Conservation (phyloP, 164 flowering plant genomes). For the Piper longum region DNA sequence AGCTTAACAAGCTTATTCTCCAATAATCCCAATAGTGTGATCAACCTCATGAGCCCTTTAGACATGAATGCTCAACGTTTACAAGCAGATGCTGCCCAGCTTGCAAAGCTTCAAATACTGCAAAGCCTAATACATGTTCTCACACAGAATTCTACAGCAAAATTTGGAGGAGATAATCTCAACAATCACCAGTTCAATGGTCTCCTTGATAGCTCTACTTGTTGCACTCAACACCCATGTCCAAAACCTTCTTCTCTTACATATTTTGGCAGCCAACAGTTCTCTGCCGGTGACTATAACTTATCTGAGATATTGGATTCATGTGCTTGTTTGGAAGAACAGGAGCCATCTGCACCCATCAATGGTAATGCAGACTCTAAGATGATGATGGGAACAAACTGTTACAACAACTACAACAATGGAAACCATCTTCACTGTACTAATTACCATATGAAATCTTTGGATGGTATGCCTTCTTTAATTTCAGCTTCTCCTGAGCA, state of each 20-base stretch:
- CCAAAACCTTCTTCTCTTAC: neutral
- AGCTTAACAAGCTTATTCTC: conserved; percentile 29
- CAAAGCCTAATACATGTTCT: conserved; percentile 31
- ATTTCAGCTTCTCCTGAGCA: conserved; percentile 14
- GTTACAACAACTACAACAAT: neutral
- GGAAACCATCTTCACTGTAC: neutral
- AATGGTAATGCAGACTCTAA: conserved; percentile 1
- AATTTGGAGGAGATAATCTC: conserved; percentile 9
- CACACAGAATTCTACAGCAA: conserved; percentile 11
- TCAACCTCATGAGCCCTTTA: conserved; percentile 21
- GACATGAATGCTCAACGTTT: conserved; percentile 25
- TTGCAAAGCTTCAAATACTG: conserved; percentile 32
- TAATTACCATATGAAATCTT: conserved; percentile 1
- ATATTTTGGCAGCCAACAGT: conserved; percentile 3
- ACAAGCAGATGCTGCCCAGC: conserved; percentile 31
- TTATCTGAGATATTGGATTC: conserved; percentile 2
- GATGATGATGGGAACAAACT: neutral
- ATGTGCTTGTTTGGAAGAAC: neutral
- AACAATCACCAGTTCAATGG: conserved; percentile 3
- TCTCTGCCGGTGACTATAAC: conserved; percentile 1
- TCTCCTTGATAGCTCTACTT: conserved; percentile 1
- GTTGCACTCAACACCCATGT: neutral
- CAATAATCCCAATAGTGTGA: conserved; percentile 8
- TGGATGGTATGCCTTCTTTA: conserved; percentile 7
- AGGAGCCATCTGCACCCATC: neutral